Percentiles rank a stretch among this genome's conserved stretches.
Conservation (phyloP, 1,139 yeast species). For the Geotrichum citri-aurantii region DNA sequence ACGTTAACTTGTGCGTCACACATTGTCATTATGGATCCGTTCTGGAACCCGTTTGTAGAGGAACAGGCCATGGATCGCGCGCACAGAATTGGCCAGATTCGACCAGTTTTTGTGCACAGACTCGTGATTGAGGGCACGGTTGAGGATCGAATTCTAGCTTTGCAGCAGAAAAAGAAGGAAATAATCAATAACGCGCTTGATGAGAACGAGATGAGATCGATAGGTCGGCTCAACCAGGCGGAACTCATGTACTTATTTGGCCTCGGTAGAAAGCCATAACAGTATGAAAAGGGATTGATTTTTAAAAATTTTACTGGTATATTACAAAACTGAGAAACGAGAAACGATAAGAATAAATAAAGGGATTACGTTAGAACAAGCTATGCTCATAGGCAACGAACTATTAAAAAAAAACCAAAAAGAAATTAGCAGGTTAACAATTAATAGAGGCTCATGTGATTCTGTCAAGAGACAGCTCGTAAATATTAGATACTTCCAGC, state of each 20-base stretch:
- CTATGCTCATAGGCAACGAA: no score
- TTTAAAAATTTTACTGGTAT: no score
- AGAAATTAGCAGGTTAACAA: neutral
- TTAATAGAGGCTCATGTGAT: conserved; percentile 6
- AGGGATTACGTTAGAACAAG: no score
- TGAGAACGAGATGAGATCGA: conserved; percentile 61
- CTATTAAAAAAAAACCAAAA: neutral
- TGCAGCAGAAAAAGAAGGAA: conserved; percentile 69
- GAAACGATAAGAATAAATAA: no score
- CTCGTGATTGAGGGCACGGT: conserved; percentile 62
- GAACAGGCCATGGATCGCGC: conserved; percentile 96
- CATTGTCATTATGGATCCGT: conserved; percentile 85
- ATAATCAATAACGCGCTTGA: conserved; percentile 78
- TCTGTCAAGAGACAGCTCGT: conserved; percentile 19
- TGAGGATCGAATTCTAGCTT: conserved; percentile 75
- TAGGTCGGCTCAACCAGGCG: conserved; percentile 58
- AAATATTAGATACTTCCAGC: conserved; percentile 21
- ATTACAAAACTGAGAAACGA: no score
- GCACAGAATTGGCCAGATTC: conserved; percentile 83
- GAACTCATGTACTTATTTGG: conserved; percentile 82
- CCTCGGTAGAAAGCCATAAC: conserved; percentile 28
- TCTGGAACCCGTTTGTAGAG: conserved; percentile 95
- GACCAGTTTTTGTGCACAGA: conserved; percentile 68
- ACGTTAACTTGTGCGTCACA: conserved; percentile 92
- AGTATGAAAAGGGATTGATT: no score